Base-by-base conservation (phyloP, 768 basidiomycete genomes). In the Lepiota subincarnata region DNA sequence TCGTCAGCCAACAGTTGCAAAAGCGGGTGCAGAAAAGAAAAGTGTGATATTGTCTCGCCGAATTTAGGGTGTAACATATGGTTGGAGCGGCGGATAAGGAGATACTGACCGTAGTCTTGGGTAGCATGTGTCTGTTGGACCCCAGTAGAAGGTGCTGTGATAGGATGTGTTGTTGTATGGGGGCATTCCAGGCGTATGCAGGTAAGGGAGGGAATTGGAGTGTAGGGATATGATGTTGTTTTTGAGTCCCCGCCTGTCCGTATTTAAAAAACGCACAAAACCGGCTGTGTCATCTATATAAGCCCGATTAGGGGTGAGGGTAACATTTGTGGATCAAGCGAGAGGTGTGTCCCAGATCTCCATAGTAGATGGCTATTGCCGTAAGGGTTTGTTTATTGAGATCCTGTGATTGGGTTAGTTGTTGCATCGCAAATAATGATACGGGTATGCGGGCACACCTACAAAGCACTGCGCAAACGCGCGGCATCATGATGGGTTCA, bases 291-390 rank as follows among this genome's bases (percentile, higher is more conserved):
- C 24, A 46, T 46, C 16, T 46, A 46, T 46, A 24, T 22, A 28
- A 31, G 18, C 26, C 44, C 38, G 18, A 24, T 46, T 46, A 46
- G 36, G 52, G 43, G 45, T 41, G 31, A 53, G 46, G 46, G 36
- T 44, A 37, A 36, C 44, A 26, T 46, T 28, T 42, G 22, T 34
- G 41, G 36, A 46, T 47, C 53, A 54, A 54, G 48, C 19, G 20
- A 50, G 36, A 48, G 24, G 45, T 53, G 53, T 48, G 45, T 47
- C 22, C 53, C 53, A 54, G 53, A 53, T 53, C 52, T 53, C 28
- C 28, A 18, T 38, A 11, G 31, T 8, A 46, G 37, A 48, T 41
- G 20, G 24, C 6, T 16, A 12, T 3, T 54, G 53, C 53, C 45
- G 38, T 54, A 39, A 48, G 20, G 53, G 36, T 19, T 31, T 18